Evolutionary conservation across 768 basidiomycete genomes (phyloP).

Genomic region (Pleurotus cornucopiae): DNA sequence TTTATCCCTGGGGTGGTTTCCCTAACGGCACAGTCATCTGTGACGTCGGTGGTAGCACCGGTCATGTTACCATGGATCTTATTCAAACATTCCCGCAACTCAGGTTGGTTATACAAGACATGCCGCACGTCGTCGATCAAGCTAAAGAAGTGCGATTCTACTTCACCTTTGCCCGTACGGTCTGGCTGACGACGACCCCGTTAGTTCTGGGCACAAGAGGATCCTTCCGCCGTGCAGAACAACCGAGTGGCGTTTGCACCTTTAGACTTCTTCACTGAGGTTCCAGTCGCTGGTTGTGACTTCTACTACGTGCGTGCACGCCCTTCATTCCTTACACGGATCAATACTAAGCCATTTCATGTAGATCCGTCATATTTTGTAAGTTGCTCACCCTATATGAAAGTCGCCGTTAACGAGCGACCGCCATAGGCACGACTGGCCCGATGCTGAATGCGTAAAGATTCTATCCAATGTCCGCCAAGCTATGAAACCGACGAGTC

Average conservation of each 20-base stretch:
- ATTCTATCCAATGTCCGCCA: conserved; percentile 24
- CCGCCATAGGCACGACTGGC: conserved; percentile 28
- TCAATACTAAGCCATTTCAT: too few relatives aligned
- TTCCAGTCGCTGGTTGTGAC: conserved; percentile 15
- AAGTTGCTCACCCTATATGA: neutral
- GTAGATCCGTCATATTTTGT: conserved; percentile 13
- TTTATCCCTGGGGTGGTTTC: conserved; percentile 30
- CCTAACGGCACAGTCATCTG: conserved; percentile 24
- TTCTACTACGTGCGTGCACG: conserved; percentile 19
- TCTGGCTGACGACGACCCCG: neutral
- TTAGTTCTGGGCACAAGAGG: neutral
- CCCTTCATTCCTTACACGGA: neutral
- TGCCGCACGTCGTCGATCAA: conserved; percentile 24
- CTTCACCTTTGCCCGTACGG: neutral
- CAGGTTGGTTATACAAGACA: conserved; percentile 33
- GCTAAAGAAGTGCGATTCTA: conserved; percentile 17
- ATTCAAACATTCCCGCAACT: conserved; percentile 28
- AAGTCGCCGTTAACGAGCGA: neutral
- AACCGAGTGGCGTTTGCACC: conserved; percentile 15
- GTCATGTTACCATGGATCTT: conserved; percentile 28
- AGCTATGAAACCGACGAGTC: conserved; percentile 22
- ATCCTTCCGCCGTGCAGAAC: conserved; percentile 2
- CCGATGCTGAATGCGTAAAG: conserved; percentile 18
- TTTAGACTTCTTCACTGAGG: conserved; percentile 21
- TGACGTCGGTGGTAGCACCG: conserved; percentile 37